Conservation (phyloP, 1,284 basidiomycete species). For the Crocinoboletus sp. region DNA sequence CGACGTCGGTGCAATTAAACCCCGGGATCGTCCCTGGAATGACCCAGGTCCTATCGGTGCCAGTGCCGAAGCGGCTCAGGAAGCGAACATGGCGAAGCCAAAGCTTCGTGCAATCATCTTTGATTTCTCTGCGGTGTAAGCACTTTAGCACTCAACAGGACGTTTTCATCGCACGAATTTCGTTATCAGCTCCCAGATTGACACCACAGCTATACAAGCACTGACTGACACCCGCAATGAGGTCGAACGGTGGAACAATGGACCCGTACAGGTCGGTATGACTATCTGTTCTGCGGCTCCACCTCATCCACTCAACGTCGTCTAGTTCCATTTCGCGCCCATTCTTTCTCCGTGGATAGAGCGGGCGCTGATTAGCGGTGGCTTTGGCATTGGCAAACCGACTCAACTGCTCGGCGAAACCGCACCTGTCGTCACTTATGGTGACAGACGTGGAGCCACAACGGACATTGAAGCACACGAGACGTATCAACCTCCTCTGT, state of each 20-base stretch:
- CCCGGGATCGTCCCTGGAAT: conserved; percentile 91
- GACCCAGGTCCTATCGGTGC: conserved; percentile 73
- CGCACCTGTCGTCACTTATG: conserved; percentile 66
- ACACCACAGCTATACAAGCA: conserved; percentile 88
- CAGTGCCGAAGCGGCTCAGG: conserved; percentile 43
- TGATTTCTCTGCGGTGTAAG: conserved; percentile 86
- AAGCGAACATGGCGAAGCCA: conserved; percentile 58
- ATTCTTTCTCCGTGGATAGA: conserved; percentile 94
- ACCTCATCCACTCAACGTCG: neutral
- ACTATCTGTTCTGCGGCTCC: neutral
- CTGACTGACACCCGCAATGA: conserved; percentile 86
- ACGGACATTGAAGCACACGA: conserved; percentile 38
- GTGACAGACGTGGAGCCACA: conserved; percentile 37
- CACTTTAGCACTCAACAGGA: conserved; percentile 8
- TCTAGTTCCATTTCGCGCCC: conserved; percentile 82
- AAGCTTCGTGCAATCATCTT: conserved; percentile 82
- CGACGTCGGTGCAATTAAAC: conserved; percentile 59
- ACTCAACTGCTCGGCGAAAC: conserved; percentile 54
- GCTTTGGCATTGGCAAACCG: conserved; percentile 67
- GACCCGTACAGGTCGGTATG: conserved; percentile 64
- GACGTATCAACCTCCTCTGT: conserved; percentile 17
- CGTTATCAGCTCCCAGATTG: conserved; percentile 66
- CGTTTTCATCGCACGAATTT: conserved; percentile 1
- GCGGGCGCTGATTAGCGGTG: conserved; percentile 82
- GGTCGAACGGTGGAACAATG: conserved; percentile 85